A percentile compares a stretch with the other conserved stretches of the same genome.
Evolutionary conservation across 2,329 filamentous ascomycete species (phyloP).

Genomic region (Phaeoacremonium minimum): DNA sequence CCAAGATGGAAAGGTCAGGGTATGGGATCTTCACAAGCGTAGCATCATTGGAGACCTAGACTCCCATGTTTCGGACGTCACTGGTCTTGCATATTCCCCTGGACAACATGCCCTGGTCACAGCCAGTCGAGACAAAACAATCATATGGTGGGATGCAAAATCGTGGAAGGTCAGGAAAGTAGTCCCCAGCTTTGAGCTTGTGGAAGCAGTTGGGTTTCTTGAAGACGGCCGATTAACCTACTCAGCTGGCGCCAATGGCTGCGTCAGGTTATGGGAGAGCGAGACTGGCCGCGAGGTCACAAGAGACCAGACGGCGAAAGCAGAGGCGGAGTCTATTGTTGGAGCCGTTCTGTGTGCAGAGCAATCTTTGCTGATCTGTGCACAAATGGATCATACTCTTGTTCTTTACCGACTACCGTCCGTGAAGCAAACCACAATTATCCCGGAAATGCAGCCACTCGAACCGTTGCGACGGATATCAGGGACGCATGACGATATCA

Average conservation of each 20-base stretch:
- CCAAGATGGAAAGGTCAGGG: conserved; percentile 86
- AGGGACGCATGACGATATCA: conserved; percentile 95
- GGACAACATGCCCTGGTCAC: conserved; percentile 74
- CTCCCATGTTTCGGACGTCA: conserved; percentile 93
- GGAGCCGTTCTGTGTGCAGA: conserved; percentile 63
- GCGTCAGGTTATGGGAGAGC: conserved; percentile 78
- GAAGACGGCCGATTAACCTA: conserved; percentile 68
- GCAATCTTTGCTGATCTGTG: conserved; percentile 69
- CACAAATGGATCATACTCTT: conserved; percentile 87
- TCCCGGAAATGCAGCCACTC: conserved; percentile 30
- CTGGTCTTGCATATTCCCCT: conserved; percentile 75
- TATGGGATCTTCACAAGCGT: conserved; percentile 89
- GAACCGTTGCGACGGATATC: conserved; percentile 74
- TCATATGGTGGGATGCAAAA: conserved; percentile 83
- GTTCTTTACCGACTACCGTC: conserved; percentile 59
- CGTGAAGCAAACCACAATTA: conserved; percentile 25
- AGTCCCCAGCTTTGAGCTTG: conserved; percentile 77
- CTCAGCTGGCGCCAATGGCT: conserved; percentile 80
- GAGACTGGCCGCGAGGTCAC: conserved; percentile 76
- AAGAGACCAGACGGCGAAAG: conserved; percentile 58
- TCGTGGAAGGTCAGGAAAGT: conserved; percentile 82
- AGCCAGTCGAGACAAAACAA: conserved; percentile 86
- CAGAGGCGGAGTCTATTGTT: conserved; percentile 65
- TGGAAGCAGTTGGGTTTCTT: conserved; percentile 81
- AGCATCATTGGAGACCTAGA: conserved; percentile 74